Evolutionary conservation across 371 early-diverging fungal species (phyloP).

Genomic region (Actinomortierella wolfii): DNA sequence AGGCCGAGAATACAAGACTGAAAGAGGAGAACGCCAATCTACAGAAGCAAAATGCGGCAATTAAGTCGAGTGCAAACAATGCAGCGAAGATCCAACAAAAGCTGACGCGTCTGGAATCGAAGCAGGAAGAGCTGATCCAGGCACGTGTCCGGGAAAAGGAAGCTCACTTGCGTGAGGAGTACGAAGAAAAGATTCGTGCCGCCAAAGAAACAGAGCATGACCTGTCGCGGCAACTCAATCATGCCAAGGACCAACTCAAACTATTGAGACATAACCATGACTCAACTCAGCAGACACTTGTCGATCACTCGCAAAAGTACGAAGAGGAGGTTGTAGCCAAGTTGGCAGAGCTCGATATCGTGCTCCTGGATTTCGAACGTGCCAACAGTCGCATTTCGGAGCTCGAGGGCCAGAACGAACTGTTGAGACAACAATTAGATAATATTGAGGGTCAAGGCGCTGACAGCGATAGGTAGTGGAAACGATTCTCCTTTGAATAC

Average conservation of each 20-base stretch:
- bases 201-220: constrained; percentile 88
- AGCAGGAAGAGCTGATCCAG: constrained; percentile 45
- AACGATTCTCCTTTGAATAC: too few species aligned
- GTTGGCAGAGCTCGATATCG: constrained; percentile 88
- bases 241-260: constrained; percentile 77
- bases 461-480: constrained; percentile 31
- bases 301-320: constrained; percentile 74
- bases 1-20: constrained; percentile 59
- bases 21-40: constrained; percentile 59
- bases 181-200: constrained; percentile 71
- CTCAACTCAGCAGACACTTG: constrained; percentile 73
- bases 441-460: constrained; percentile 24
- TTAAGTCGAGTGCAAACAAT: constrained; percentile 53
- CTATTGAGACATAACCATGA: constrained; percentile 74
- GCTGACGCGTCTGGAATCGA: constrained; percentile 54
- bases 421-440: constrained; percentile 37
- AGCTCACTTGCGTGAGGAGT: constrained; percentile 39
- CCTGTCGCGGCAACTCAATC: constrained; percentile 80
- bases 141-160: constrained; percentile 47
- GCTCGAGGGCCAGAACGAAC: constrained; percentile 70
- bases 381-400: constrained; percentile 75
- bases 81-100: constrained; percentile 60
- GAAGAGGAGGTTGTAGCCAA: constrained; percentile 85
- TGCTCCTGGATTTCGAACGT: constrained; percentile 82
- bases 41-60: constrained; percentile 43